Conservation (phyloP, 306 rosid species). For the Casuarina cunninghamiana region DNA sequence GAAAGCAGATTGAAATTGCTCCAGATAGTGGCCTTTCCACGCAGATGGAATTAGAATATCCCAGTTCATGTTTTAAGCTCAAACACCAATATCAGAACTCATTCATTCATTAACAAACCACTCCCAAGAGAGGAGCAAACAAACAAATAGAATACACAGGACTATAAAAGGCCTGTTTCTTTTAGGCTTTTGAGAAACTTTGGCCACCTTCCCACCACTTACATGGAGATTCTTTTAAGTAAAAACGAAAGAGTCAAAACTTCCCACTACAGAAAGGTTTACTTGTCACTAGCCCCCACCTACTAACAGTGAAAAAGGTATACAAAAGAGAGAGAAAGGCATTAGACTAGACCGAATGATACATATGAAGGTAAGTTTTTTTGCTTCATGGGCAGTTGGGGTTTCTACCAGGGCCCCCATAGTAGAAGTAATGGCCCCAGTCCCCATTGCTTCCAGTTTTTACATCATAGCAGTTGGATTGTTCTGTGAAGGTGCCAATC, state of each 20-base stretch:
- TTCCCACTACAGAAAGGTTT: conserved; percentile 64
- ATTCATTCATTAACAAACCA: conserved; percentile 50
- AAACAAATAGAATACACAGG: conserved; percentile 66
- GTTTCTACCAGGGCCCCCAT: conserved; percentile 98
- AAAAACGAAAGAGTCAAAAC: conserved; percentile 65
- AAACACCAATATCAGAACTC: conserved; percentile 1
- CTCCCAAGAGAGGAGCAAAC: conserved; percentile 63
- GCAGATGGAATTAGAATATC: conserved; percentile 15
- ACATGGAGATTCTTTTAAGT: conserved; percentile 59
- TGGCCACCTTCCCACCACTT: conserved; percentile 60
- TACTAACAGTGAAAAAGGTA: conserved; percentile 25
- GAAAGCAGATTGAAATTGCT: conserved; percentile 1
- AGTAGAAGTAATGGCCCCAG: conserved; percentile 98
- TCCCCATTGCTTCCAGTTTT: conserved; percentile 88
- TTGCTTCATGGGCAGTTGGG: conserved; percentile 59
- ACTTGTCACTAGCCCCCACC: conserved; percentile 34
- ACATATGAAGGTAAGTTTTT: conserved; percentile 32
- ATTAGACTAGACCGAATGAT: conserved; percentile 50
- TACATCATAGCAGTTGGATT: conserved; percentile 94
- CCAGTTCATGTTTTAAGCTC: conserved; percentile 4
- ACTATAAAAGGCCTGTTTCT: conserved; percentile 58
- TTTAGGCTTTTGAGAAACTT: conserved; percentile 67
- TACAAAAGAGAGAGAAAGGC: conserved; percentile 37
- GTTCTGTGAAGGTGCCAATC: conserved; percentile 85
- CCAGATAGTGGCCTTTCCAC: background rate